A percentile compares a stretch with the other conserved stretches of the same genome.
Evolutionary conservation across 2,329 filamentous ascomycete genomes (phyloP).

Genomic region (Fusarium circinatum): DNA sequence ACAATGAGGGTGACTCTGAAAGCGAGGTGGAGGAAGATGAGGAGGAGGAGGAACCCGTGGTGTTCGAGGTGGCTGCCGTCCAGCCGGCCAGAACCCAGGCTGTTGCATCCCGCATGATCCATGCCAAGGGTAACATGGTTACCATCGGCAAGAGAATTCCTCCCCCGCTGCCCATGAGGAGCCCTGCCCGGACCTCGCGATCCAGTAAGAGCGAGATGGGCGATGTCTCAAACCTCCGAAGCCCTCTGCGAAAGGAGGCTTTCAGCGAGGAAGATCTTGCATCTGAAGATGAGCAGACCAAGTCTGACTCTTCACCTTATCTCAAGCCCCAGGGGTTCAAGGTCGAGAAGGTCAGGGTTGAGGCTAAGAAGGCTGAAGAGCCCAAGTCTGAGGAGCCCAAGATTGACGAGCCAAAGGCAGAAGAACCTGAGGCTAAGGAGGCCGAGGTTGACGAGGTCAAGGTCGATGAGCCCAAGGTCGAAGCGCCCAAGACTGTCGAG

Average conservation of each 20-base stretch:
- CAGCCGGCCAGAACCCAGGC: slow-evolving; percentile 66
- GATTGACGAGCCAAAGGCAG: neutral
- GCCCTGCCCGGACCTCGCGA: slow-evolving; percentile 71
- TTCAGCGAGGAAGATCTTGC: slow-evolving; percentile 52
- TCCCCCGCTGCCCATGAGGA: slow-evolving; percentile 81
- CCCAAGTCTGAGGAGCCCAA: neutral
- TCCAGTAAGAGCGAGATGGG: slow-evolving; percentile 65
- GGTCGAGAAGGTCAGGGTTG: slow-evolving; percentile 27
- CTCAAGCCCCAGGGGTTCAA: slow-evolving; percentile 35
- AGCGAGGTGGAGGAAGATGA: slow-evolving; percentile 34
- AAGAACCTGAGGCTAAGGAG: neutral
- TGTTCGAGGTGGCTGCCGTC: slow-evolving; percentile 73
- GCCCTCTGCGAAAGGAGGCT: slow-evolving; percentile 62
- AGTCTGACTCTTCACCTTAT: slow-evolving; percentile 34
- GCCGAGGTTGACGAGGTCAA: neutral
- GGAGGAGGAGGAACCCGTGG: slow-evolving; percentile 68
- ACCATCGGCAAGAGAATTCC: slow-evolving; percentile 84
- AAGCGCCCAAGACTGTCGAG: neutral
- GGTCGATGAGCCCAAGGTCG: neutral
- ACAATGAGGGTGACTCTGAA: slow-evolving; percentile 39
- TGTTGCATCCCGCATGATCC: slow-evolving; percentile 72
- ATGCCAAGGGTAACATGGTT: slow-evolving; percentile 81
- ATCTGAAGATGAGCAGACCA: slow-evolving; percentile 37
- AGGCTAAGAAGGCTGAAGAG: slow-evolving; percentile 16
- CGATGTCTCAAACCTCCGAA: slow-evolving; percentile 64